Conservation (phyloP, 768 basidiomycete species). For the Cubamyces lactineus region DNA sequence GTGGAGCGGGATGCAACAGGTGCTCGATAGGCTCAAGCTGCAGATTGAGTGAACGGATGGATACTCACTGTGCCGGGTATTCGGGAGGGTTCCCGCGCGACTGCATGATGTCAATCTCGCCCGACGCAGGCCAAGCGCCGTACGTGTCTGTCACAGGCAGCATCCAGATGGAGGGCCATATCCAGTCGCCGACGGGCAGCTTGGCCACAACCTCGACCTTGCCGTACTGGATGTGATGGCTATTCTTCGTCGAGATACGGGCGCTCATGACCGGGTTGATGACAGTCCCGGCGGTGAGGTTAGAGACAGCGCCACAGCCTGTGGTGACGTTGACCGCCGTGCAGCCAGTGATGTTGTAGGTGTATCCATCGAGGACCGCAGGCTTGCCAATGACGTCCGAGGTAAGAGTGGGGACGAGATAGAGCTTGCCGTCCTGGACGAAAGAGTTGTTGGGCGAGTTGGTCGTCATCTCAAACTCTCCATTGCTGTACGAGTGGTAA, state of each 20-base stretch:
- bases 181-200: conserved; percentile 69
- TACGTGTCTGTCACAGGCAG: conserved; percentile 68
- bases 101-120: conserved; percentile 74
- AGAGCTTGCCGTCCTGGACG: conserved; percentile 70
- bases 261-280: conserved; percentile 88
- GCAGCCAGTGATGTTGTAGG: conserved; percentile 83
- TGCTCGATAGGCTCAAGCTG: conserved; percentile 19
- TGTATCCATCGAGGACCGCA: conserved; percentile 65
- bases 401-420: conserved; percentile 86
- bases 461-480: conserved; percentile 88
- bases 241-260: conserved; percentile 73
- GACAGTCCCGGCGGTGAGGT: conserved; percentile 62
- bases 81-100: conserved; percentile 53
- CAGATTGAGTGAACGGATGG: background rate
- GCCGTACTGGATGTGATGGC: conserved; percentile 77
- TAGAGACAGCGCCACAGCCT: conserved; percentile 71
- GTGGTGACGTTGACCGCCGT: conserved; percentile 56
- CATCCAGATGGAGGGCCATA: conserved; percentile 88
- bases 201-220: conserved; percentile 84
- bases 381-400: conserved; percentile 61
- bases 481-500: conserved; percentile 49
- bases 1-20: conserved; percentile 20
- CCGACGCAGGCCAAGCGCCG: conserved; percentile 68
- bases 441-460: conserved; percentile 72
- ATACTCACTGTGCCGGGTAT: conserved; percentile 47